Base-by-base conservation (phyloP, 768 basidiomycete genomes). In the Rhizopogon roseolus region DNA sequence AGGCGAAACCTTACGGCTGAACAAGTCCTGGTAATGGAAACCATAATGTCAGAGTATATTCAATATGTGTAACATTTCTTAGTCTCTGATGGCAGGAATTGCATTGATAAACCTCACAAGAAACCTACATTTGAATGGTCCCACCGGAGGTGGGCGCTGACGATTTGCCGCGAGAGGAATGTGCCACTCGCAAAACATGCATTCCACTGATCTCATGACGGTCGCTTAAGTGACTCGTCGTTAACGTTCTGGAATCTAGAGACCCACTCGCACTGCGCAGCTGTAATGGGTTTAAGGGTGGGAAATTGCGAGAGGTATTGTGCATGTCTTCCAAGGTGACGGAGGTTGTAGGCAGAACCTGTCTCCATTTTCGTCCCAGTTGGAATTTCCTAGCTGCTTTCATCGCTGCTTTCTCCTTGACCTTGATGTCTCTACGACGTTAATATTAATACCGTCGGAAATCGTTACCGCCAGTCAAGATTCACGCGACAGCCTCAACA, bases 101-200 rank as follows among this genome's bases (percentile, higher is more conserved):
- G 27, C 4, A 55, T 19, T 41, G 16, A 6, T 38, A 34, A 17
- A 63, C 66, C 52, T 79, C 82, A 82, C 29, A 54, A 54, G 8
- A 63, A 62, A 38, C 61, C 56, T 32, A 79, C 68, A n/a, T 68
- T 71, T 1, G 60, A 22, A 54, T 86, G 84, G 59, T 81, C 80
- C 67, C 73, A 73, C 6, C 61, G 53, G 22, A 86, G 55, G 60
- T 86, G 84, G n/a, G 60, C 71, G 27, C 61, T 61, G 1, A 86
- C 65, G 71, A 78, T 73, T 27, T 61, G 70, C 11, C 63, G 67
- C 22, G 75, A 78, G 7, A 57, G 45, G 42, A 86, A 80, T 0
- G 54, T 54, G 19, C 66, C 69, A 50, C 36, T 72, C 69, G 58
- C 84, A 86, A n/a, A 85, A 57, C 0, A 84, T 82, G 57, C 84